phyloP scores from a whole-genome alignment of 176 grass and related monocot genomes.

The Lolium perenne region DNA sequence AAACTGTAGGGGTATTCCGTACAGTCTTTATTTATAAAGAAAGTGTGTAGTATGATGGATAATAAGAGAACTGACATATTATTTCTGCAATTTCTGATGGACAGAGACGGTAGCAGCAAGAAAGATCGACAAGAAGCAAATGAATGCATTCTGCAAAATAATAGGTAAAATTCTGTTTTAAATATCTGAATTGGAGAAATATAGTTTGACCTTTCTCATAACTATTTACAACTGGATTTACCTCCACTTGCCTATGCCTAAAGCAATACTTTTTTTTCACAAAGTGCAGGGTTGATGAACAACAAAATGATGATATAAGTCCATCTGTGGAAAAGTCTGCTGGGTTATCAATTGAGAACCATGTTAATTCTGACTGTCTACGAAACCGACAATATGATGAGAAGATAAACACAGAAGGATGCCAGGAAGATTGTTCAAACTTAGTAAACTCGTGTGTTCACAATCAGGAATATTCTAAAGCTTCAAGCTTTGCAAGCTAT shows the following conservation, averaged over 20 bases:
- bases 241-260: constrained; percentile 12
- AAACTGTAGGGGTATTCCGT: too few relatives aligned
- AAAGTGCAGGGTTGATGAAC: constrained; percentile 36
- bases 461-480: constrained; percentile 42
- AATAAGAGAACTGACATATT: constrained; percentile 2
- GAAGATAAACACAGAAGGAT: constrained; percentile 31
- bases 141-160: constrained; percentile 40
- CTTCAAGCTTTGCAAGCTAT: constrained; percentile 49
- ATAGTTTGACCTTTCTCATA: constrained; percentile 1
- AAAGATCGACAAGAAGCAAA: constrained; percentile 33
- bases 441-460: constrained; percentile 33
- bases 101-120: constrained; percentile 36
- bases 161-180: constrained; percentile 44
- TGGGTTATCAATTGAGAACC: constrained; percentile 27
- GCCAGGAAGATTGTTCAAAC: constrained; percentile 40
- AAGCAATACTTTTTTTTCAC: constrained; percentile 37
- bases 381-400: constrained; percentile 33
- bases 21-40: too few relatives aligned
- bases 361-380: constrained; percentile 43
- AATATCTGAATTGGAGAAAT: constrained; percentile 19
- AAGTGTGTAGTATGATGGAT: background rate
- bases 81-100: constrained; percentile 34
- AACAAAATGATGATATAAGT: constrained; percentile 32
- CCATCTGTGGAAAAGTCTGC: constrained; percentile 43
- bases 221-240: constrained; percentile 15